phyloP scores from a whole-genome alignment of 2,329 filamentous ascomycete species.

The Aspergillus sp. region DNA sequence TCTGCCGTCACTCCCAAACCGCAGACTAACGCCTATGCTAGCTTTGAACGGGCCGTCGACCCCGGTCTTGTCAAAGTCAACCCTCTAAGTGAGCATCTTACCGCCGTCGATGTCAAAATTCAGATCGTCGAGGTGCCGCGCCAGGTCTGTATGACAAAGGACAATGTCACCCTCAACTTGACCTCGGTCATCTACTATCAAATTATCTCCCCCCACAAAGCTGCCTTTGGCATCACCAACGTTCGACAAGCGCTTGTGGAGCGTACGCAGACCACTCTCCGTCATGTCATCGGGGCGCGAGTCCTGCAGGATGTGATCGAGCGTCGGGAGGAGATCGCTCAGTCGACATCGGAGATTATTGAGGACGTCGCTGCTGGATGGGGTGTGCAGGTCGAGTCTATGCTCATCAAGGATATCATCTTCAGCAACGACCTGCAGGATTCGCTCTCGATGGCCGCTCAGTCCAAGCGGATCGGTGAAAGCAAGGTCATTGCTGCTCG shows the following conservation, averaged over 20 bases:
- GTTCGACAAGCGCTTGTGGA: slow-evolving; percentile 95
- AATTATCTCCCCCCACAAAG: slow-evolving; percentile 91
- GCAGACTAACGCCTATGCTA: slow-evolving; percentile 28
- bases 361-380: slow-evolving; percentile 91
- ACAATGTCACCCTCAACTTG: slow-evolving; percentile 91
- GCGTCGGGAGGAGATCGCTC: slow-evolving; percentile 92
- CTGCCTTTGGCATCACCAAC: slow-evolving; percentile 93
- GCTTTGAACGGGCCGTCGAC: slow-evolving; percentile 91
- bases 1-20: neutral
- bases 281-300: slow-evolving; percentile 92
- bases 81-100: slow-evolving; percentile 82
- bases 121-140: slow-evolving; percentile 95
- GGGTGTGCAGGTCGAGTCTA: slow-evolving; percentile 95
- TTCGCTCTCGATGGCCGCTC: slow-evolving; percentile 94
- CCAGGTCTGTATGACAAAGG: slow-evolving; percentile 99
- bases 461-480: slow-evolving; percentile 97
- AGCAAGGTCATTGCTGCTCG: slow-evolving; percentile 97
- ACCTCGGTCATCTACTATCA: slow-evolving; percentile 99
- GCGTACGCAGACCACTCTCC: slow-evolving; percentile 94
- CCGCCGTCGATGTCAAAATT: slow-evolving; percentile 97
- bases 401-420: slow-evolving; percentile 99
- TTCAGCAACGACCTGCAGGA: slow-evolving; percentile 96
- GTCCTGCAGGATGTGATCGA: slow-evolving; percentile 98
- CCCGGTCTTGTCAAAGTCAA: slow-evolving; percentile 97
- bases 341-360: slow-evolving; percentile 94